Evolutionary conservation across 2,329 filamentous ascomycete species (phyloP).

Genomic region (Ophiocordyceps robertsii): DNA sequence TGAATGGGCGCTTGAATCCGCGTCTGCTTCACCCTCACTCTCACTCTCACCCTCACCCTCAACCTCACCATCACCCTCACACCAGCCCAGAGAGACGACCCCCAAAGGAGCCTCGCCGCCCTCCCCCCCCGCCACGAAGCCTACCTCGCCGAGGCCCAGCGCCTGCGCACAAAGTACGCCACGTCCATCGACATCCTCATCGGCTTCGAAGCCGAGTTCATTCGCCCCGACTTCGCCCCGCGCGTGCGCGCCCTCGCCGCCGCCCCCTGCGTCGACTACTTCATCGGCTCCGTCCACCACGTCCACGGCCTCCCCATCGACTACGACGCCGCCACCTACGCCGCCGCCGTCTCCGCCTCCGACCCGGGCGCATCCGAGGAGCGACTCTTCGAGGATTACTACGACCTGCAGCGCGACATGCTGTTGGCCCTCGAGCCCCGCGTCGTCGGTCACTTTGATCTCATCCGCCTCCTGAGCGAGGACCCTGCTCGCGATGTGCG

Average conservation of each 20-base stretch:
- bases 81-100: constrained; percentile 31
- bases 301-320: constrained; percentile 80
- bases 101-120: constrained; percentile 30
- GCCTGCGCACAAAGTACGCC: constrained; percentile 58
- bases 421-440: constrained; percentile 55
- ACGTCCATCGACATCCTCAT: constrained; percentile 65
- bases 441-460: constrained; percentile 87
- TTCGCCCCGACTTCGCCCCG: constrained; percentile 48
- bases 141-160: constrained; percentile 63
- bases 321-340: constrained; percentile 59
- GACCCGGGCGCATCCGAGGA: constrained; percentile 43
- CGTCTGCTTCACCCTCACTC: too few relatives aligned
- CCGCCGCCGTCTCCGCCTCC: constrained; percentile 23
- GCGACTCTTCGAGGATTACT: constrained; percentile 69
- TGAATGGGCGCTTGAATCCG: constrained; percentile 1
- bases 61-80: background rate
- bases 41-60: background rate
- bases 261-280: constrained; percentile 62
- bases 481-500: too few relatives aligned
- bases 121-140: constrained; percentile 47
- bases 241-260: constrained; percentile 50
- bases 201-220: constrained; percentile 90
- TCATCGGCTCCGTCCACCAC: constrained; percentile 88
- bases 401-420: constrained; percentile 79
- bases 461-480: constrained; percentile 80